Evolutionary conservation across 768 basidiomycete genomes (phyloP).

Genomic region (Auricularia auricula-judae): DNA sequence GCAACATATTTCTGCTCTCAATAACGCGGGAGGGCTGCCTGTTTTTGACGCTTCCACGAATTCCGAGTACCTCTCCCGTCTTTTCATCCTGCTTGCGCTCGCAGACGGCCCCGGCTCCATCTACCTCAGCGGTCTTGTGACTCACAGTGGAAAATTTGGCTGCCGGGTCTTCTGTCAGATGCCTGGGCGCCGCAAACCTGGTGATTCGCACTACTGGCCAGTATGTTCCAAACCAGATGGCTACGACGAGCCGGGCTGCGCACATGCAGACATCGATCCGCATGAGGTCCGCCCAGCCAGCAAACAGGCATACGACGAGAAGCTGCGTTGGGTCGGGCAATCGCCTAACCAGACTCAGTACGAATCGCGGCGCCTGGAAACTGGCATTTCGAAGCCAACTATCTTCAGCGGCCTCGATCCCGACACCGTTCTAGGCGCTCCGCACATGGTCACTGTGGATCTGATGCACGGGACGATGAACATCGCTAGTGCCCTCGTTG

Average conservation of each 20-base stretch:
- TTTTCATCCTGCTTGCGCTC: constrained; percentile 16
- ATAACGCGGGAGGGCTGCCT: constrained; percentile 18
- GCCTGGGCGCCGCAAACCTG: constrained; percentile 20
- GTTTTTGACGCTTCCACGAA: constrained; percentile 21
- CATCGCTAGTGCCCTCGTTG: constrained; percentile 22
- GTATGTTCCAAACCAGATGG: constrained; percentile 17
- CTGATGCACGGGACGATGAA: constrained; percentile 33
- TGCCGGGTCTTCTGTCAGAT: constrained; percentile 24
- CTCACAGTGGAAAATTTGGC: constrained; percentile 22
- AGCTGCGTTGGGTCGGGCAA: background rate
- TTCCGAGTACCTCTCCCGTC: constrained; percentile 8
- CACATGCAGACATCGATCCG: constrained; percentile 13
- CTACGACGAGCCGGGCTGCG: constrained; percentile 14
- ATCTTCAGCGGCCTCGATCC: constrained; percentile 25
- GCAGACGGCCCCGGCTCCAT: constrained; percentile 25
- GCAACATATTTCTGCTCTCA: constrained; percentile 22
- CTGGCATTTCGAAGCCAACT: constrained; percentile 25
- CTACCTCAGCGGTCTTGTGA: constrained; percentile 22
- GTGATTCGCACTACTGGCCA: constrained; percentile 23
- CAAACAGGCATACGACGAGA: background rate
- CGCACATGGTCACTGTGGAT: constrained; percentile 12
- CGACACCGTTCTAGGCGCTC: background rate
- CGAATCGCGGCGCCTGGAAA: constrained; percentile 14
- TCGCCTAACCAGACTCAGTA: background rate
- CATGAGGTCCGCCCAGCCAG: background rate